Percentiles rank a stretch among this genome's conserved stretches.
Conservation (phyloP, 306 rosid species). For the Pachyrhizus erosus region DNA sequence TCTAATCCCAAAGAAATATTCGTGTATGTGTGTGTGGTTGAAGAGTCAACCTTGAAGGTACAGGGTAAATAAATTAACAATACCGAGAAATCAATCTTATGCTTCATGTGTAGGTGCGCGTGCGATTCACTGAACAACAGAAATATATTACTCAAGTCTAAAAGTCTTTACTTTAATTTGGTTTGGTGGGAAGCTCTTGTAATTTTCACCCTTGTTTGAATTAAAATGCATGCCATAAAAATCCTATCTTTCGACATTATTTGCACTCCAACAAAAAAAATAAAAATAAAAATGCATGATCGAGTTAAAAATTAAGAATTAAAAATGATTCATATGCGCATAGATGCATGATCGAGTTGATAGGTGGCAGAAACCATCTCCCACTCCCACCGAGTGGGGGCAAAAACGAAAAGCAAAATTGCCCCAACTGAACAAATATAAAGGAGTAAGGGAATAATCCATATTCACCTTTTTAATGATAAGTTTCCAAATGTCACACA, state of each 20-base stretch:
- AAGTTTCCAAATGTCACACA: too few relatives aligned
- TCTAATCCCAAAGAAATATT: background rate
- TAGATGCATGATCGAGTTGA: conserved; percentile 3
- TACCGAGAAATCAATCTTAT: too few relatives aligned
- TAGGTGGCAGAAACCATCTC: background rate
- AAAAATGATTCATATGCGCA: background rate
- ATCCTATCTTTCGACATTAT: too few relatives aligned
- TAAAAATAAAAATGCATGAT: too few relatives aligned
- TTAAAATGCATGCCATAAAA: too few relatives aligned
- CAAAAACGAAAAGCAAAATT: background rate
- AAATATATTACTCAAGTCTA: too few relatives aligned
- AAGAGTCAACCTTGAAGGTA: background rate
- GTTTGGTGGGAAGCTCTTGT: background rate
- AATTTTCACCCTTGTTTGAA: background rate
- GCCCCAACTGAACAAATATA: background rate
- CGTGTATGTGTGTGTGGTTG: background rate
- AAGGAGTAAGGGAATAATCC: background rate
- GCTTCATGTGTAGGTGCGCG: too few relatives aligned
- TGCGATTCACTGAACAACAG: too few relatives aligned
- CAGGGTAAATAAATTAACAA: conserved; percentile 10
- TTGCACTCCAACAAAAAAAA: too few relatives aligned
- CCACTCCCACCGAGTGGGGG: conserved; percentile 19
- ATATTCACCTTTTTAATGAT: background rate
- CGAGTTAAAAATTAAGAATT: background rate
- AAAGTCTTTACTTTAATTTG: too few relatives aligned